Evolutionary conservation across 176 grass and related monocot genomes (phyloP).

Genomic region (Musa acuminata): DNA sequence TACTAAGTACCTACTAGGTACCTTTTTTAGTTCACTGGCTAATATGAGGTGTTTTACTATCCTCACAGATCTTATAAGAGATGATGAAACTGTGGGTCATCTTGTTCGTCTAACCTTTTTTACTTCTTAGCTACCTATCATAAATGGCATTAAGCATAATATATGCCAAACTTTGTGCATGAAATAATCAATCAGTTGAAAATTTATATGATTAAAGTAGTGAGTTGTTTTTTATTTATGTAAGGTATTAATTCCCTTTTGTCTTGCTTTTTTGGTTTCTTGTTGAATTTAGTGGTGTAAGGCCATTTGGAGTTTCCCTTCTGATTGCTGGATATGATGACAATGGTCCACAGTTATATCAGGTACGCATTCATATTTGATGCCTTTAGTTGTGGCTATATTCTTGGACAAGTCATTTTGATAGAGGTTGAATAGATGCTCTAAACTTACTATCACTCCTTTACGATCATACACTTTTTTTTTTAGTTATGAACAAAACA

Average conservation of each 20-base stretch:
- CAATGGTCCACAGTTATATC: slow-evolving; percentile 89
- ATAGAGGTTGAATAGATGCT: too few relatives aligned
- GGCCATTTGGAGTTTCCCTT: slow-evolving; percentile 92
- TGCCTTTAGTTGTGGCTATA: neutral
- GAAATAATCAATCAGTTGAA: neutral
- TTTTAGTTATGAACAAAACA: too few relatives aligned
- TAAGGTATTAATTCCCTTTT: neutral
- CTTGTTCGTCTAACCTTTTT: neutral
- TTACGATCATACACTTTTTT: too few relatives aligned
- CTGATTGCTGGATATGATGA: slow-evolving; percentile 95
- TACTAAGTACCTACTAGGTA: neutral
- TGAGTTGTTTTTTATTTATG: neutral
- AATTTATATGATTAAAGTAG: neutral
- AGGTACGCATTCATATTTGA: slow-evolving; percentile 32
- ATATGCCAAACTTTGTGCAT: neutral
- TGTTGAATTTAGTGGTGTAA: slow-evolving; percentile 59
- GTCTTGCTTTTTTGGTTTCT: slow-evolving; percentile 15
- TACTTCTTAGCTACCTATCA: neutral
- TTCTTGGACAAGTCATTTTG: too few relatives aligned
- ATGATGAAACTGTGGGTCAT: too few relatives aligned
- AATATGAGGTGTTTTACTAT: neutral
- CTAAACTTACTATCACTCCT: too few relatives aligned
- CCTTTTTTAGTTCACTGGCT: neutral
- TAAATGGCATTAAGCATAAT: neutral
- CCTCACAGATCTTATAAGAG: neutral